Evolutionary conservation across 495 filamentous ascomycete species (phyloP).

Genomic region (Pseudotulostoma volvatum): DNA sequence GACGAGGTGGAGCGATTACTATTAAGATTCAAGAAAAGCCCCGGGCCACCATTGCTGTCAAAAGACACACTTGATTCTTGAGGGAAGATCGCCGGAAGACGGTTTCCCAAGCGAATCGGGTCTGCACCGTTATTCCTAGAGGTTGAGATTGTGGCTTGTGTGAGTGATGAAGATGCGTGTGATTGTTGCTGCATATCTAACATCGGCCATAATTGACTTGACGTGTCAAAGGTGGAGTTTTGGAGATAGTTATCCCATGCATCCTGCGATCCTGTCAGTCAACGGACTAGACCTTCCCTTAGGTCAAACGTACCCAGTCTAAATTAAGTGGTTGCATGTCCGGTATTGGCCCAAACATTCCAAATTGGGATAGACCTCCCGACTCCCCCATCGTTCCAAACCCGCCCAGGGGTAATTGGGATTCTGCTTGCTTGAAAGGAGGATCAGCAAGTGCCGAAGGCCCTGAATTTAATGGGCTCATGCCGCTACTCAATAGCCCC

Average conservation of each 20-base stretch:
- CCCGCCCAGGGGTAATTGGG: slow-evolving; percentile 17
- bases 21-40: neutral
- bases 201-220: slow-evolving; percentile 32
- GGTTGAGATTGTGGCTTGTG: neutral
- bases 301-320: slow-evolving; percentile 68
- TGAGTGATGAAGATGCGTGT: neutral
- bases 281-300: neutral
- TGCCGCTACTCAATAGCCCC: slow-evolving; percentile 57
- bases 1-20: neutral
- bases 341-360: slow-evolving; percentile 40
- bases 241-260: slow-evolving; percentile 42
- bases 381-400: slow-evolving; percentile 24
- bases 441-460: slow-evolving; percentile 18
- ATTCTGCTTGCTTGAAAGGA: slow-evolving; percentile 18
- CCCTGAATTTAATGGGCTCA: slow-evolving; percentile 41
- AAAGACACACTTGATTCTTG: neutral
- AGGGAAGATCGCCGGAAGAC: neutral
- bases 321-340: slow-evolving; percentile 46
- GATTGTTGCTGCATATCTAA: slow-evolving; percentile 19
- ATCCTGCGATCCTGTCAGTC: slow-evolving; percentile 22
- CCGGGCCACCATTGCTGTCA: neutral
- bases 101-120: neutral
- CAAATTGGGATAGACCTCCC: slow-evolving; percentile 33
- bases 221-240: slow-evolving; percentile 29
- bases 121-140: neutral